Base-by-base conservation (phyloP, 1,284 basidiomycete species). In the Pseudozyma flocculosa region DNA sequence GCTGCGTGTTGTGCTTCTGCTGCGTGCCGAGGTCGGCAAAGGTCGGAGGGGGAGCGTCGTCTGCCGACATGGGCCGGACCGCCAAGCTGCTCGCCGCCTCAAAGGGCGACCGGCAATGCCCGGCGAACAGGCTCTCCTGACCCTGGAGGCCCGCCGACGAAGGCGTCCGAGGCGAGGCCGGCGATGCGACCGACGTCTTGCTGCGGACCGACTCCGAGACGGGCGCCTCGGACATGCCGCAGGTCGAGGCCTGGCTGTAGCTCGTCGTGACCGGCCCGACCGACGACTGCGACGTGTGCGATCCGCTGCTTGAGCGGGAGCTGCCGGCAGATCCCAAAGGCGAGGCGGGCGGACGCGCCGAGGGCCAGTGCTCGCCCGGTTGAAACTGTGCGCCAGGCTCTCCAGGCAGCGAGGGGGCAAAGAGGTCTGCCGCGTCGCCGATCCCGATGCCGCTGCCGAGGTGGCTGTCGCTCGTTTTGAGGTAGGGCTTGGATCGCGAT, bases 361-460 rank as follows among this genome's bases (percentile, higher is more conserved):
- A 68, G 2, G 64, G 61, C 64, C 61, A 68, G 8, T 45, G 48
- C 23, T 60, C 64, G 13, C 46, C 60, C 5, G 64, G 57, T 15
- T 48, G 48, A 18, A 29, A 50, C 15, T 46, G 52, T 2, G 42
- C 34, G n/a, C 54, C 48, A 15, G 60, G 60, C 23, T 56, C 60
- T 36, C 64, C 64, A 1, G 64, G 60, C n/a, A 67, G 26, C 2
- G 60, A 63, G 21, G 64, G 64, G 10, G 64, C 64, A 38, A 67
- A 67, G 7, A 45, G 24, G 21, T 44, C 36, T 2, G 49, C 26
- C 9, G 42, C 45, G 43, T 41, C 24, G 13, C 30, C 34, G 2
- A 43, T n/a, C 29, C n/a, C 38, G 44, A 21, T 48, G 61, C 39
- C 56, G 44, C 3, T 32, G 45, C 40, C 54, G n/a, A n/a, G n/a